Evolutionary conservation across 306 rosid genomes (phyloP).

Genomic region (Malus asiatica): DNA sequence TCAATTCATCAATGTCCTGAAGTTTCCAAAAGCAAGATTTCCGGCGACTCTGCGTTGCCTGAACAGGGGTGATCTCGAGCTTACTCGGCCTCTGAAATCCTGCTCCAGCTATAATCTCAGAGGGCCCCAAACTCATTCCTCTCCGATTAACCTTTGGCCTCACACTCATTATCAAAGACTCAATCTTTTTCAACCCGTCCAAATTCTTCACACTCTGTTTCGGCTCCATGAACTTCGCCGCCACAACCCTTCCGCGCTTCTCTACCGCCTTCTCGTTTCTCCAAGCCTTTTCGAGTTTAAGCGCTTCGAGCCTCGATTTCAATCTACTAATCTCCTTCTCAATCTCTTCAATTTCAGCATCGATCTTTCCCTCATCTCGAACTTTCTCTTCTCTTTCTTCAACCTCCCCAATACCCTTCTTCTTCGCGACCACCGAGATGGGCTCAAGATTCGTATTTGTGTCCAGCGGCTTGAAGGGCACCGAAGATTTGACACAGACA

Average conservation of each 20-base stretch:
- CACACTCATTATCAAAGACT: slow-evolving; percentile 18
- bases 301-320: slow-evolving; percentile 36
- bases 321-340: slow-evolving; percentile 46
- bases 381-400: slow-evolving; percentile 19
- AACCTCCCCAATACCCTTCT: slow-evolving; percentile 8
- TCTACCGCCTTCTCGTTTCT: slow-evolving; percentile 26
- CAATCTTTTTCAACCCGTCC: slow-evolving; percentile 26
- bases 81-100: slow-evolving; percentile 37
- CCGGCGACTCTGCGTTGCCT: slow-evolving; percentile 53
- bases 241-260: slow-evolving; percentile 39
- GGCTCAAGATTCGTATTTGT: background rate
- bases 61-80: slow-evolving; percentile 43
- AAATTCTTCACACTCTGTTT: slow-evolving; percentile 30
- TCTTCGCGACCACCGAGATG: background rate
- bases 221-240: slow-evolving; percentile 49
- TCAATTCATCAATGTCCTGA: slow-evolving; percentile 42
- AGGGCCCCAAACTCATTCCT: slow-evolving; percentile 76
- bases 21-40: slow-evolving; percentile 78
- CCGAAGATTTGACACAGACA: slow-evolving; percentile 17
- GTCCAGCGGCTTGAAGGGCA: slow-evolving; percentile 33
- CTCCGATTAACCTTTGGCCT: slow-evolving; percentile 36
- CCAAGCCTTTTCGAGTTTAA: slow-evolving; percentile 39
- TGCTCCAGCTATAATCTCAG: slow-evolving; percentile 46
- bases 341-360: slow-evolving; percentile 45
- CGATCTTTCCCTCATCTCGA: slow-evolving; percentile 32